phyloP scores from a whole-genome alignment of 306 rosid genomes.

The Castanospermum australe region DNA sequence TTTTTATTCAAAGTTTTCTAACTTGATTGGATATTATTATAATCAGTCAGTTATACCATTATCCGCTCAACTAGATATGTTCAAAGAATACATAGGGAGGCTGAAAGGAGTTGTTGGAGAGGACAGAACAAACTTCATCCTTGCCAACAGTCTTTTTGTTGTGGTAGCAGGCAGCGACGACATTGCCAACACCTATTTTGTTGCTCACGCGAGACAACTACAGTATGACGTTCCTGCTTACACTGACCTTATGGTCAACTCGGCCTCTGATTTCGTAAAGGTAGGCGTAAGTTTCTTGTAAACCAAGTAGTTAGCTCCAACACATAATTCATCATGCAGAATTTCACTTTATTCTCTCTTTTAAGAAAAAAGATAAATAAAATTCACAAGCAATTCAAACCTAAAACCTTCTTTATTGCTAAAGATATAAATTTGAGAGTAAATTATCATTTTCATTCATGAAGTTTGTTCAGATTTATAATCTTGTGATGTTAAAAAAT shows the following conservation, averaged over 20 bases:
- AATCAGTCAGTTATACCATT: conserved; percentile 54
- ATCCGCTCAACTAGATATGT: conserved; percentile 50
- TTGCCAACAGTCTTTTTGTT: conserved; percentile 41
- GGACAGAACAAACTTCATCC: conserved; percentile 46
- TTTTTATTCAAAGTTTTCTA: not conserved
- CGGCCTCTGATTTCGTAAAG: conserved; percentile 52
- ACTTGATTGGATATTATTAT: not conserved
- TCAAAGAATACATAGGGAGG: conserved; percentile 65
- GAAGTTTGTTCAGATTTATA: no score
- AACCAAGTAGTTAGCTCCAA: not conserved
- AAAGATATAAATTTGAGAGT: no score
- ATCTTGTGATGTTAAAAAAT: no score
- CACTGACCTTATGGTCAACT: conserved; percentile 57
- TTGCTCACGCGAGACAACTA: conserved; percentile 33
- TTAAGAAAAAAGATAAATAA: no score
- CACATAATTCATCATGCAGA: no score
- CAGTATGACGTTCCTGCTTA: conserved; percentile 62
- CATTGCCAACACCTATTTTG: conserved; percentile 72
- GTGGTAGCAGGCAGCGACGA: conserved; percentile 81
- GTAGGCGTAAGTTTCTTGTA: conserved; percentile 24
- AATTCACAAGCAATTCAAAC: no score
- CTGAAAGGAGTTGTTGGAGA: conserved; percentile 51
- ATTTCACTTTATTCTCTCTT: no score
- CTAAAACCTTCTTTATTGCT: no score
- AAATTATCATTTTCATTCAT: no score